These are phyloP conservation scores for Pestalotiopsis sp. DNA, from an alignment of 2,329 filamentous ascomycete species.

Conservation along the genomic window DNA sequence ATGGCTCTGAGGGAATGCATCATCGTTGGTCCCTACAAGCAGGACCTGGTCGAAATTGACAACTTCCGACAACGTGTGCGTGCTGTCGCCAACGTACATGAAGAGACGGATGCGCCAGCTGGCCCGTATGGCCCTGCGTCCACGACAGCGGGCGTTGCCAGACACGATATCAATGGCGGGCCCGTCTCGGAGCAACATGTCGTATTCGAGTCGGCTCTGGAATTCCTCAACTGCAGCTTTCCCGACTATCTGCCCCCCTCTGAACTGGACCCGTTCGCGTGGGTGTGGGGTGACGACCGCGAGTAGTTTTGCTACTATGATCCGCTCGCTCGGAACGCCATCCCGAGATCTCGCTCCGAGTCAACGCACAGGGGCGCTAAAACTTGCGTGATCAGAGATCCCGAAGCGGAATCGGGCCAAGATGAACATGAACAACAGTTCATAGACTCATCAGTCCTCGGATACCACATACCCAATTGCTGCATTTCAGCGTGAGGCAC, in stretches of 20 bases:
- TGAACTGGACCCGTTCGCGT: background rate
- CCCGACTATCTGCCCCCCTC: background rate
- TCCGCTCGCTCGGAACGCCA: background rate
- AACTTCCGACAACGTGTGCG: background rate
- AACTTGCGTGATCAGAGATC: background rate
- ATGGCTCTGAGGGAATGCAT: background rate
- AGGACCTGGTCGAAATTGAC: background rate
- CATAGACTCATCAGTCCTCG: background rate
- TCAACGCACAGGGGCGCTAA: background rate
- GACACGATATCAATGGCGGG: background rate
- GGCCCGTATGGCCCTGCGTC: background rate
- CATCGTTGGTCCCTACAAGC: background rate
- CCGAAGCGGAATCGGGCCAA: background rate
- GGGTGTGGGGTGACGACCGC: background rate
- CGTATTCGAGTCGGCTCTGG: background rate
- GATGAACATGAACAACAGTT: background rate
- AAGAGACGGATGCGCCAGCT: background rate
- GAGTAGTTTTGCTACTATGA: background rate
- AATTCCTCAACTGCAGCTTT: background rate
- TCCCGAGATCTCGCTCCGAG: background rate
- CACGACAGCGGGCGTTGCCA: background rate
- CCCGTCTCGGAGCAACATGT: background rate
- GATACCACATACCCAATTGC: background rate
- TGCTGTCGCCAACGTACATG: background rate
- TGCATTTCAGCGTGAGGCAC: background rate